A percentile compares a stretch with the other conserved stretches of the same genome.
Conservation (phyloP, 2,329 filamentous ascomycete genomes). For the Zarea fungicola region DNA sequence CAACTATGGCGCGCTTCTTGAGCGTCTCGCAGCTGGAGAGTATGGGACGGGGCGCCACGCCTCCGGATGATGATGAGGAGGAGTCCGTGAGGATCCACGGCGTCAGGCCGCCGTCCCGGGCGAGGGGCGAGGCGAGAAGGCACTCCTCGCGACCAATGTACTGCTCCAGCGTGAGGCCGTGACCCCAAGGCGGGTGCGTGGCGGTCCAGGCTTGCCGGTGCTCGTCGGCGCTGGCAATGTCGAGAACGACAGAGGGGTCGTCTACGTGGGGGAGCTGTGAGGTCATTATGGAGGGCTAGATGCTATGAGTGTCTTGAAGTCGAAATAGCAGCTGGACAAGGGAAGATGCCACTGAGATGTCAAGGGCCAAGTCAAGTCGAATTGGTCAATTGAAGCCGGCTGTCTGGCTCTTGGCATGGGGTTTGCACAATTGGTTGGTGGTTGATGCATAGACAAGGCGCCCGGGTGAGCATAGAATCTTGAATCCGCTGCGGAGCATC, state of each 20-base stretch:
- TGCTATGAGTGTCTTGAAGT: too few relatives aligned
- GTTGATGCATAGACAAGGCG: too few relatives aligned
- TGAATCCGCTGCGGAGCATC: not conserved
- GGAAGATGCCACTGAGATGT: too few relatives aligned
- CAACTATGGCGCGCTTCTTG: conserved; percentile 52
- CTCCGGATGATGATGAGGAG: too few relatives aligned
- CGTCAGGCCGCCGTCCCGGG: conserved; percentile 52
- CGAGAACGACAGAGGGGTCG: conserved; percentile 35
- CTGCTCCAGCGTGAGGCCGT: conserved; percentile 45
- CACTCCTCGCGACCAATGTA: conserved; percentile 58
- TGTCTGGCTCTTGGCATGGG: too few relatives aligned
- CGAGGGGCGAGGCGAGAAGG: conserved; percentile 53
- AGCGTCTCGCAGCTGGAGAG: conserved; percentile 61
- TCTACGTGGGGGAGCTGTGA: conserved; percentile 3
- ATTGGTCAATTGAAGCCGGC: too few relatives aligned
- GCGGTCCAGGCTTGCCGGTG: conserved; percentile 48
- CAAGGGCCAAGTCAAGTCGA: too few relatives aligned
- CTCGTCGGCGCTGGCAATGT: conserved; percentile 53
- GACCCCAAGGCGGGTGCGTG: conserved; percentile 55
- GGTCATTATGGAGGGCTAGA: conserved; percentile 3
- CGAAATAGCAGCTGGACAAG: too few relatives aligned
- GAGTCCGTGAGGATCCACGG: conserved; percentile 59
- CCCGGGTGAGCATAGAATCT: too few relatives aligned
- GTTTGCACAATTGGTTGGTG: too few relatives aligned
- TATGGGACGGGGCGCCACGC: conserved; percentile 43